phyloP scores from a whole-genome alignment of 768 basidiomycete species.

The Leccinum boreale region DNA sequence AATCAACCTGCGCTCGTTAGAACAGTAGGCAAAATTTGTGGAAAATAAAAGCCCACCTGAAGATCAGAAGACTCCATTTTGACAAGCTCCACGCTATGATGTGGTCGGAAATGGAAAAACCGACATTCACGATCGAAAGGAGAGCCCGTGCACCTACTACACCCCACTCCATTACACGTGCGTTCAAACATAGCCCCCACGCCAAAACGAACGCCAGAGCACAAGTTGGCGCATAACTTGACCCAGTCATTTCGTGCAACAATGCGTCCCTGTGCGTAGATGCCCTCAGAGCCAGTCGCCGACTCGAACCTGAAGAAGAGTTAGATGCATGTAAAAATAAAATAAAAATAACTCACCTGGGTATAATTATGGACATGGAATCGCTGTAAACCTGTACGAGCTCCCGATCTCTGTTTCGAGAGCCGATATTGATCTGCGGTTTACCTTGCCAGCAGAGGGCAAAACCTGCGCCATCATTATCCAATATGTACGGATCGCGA shows the following conservation, averaged over 20 bases:
- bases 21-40: neutral
- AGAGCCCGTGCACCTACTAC: slow-evolving; percentile 54
- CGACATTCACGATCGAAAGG: slow-evolving; percentile 78
- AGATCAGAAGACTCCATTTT: slow-evolving; percentile 39
- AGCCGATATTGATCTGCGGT: slow-evolving; percentile 66
- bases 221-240: slow-evolving; percentile 82
- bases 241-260: slow-evolving; percentile 36
- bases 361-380: slow-evolving; percentile 78
- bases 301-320: slow-evolving; percentile 22
- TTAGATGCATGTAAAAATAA: neutral
- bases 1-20: slow-evolving; percentile 45
- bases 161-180: slow-evolving; percentile 65
- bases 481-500: slow-evolving; percentile 72
- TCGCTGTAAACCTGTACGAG: slow-evolving; percentile 81
- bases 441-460: slow-evolving; percentile 80
- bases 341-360: slow-evolving; percentile 56
- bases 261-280: slow-evolving; percentile 18
- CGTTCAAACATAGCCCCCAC: slow-evolving; percentile 81
- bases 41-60: slow-evolving; percentile 42
- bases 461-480: slow-evolving; percentile 79
- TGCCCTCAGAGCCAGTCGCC: neutral
- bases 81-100: slow-evolving; percentile 69
- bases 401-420: slow-evolving; percentile 69
- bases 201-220: slow-evolving; percentile 84
- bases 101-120: slow-evolving; percentile 74